These are phyloP conservation scores for Rhynchospora breviuscula DNA, from an alignment of 176 grass and related monocot genomes.

Conservation along the genomic window DNA sequence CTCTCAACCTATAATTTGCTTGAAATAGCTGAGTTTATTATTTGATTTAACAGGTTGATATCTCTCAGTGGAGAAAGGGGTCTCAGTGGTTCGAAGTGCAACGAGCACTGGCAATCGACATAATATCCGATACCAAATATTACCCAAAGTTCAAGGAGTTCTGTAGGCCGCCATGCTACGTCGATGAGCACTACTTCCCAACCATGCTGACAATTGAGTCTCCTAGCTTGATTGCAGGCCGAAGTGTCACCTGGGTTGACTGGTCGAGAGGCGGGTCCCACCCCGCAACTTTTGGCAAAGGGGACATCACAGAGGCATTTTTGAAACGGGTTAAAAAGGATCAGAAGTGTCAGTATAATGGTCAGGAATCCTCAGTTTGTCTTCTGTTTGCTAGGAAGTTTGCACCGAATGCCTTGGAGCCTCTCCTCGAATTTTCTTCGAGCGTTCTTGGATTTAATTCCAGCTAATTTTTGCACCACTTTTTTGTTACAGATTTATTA, in stretches of 20 bases:
- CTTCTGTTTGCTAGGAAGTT: constrained; percentile 68
- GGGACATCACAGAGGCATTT: constrained; percentile 33
- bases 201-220: constrained; percentile 38
- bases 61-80: constrained; percentile 52
- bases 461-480: background rate
- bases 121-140: constrained; percentile 40
- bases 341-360: constrained; percentile 37
- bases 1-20: background rate
- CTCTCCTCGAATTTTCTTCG: constrained; percentile 33
- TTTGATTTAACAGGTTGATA: constrained; percentile 7
- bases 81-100: constrained; percentile 69
- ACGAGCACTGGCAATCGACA: constrained; percentile 23
- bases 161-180: constrained; percentile 45
- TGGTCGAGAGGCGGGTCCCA: constrained; percentile 68
- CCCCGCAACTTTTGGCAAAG: constrained; percentile 50
- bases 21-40: background rate
- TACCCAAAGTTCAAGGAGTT: constrained; percentile 43
- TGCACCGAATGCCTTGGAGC: constrained; percentile 30
- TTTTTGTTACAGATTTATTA: background rate
- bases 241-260: constrained; percentile 54
- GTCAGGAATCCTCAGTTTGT: constrained; percentile 31
- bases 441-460: constrained; percentile 23
- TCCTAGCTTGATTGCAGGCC: constrained; percentile 20
- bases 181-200: constrained; percentile 73
- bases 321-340: background rate